Conservation (phyloP, 768 basidiomycete genomes). For the Mycena sanguinolenta region DNA sequence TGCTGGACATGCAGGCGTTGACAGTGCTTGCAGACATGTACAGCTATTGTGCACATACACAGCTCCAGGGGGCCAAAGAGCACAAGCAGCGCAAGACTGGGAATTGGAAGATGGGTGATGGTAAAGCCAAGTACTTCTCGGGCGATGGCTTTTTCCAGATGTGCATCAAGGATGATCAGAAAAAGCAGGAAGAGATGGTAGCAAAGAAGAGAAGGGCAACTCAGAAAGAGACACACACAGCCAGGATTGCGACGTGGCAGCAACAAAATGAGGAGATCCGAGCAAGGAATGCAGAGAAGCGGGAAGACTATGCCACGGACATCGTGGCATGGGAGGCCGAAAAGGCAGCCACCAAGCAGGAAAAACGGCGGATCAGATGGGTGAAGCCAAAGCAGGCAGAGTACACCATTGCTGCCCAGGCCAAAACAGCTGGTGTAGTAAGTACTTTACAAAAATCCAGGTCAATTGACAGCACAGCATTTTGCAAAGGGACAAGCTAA, state of each 20-base stretch:
- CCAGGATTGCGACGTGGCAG: conserved; percentile 3
- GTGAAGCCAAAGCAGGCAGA: neutral
- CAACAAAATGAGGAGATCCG: neutral
- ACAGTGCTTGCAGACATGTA: conserved; percentile 16
- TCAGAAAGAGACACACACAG: neutral
- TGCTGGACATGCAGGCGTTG: conserved; percentile 3
- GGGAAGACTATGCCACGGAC: neutral
- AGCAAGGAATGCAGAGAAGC: neutral
- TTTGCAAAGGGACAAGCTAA: no score
- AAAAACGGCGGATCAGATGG: neutral
- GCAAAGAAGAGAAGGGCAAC: neutral
- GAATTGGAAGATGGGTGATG: conserved; percentile 6
- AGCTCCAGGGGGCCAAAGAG: conserved; percentile 13
- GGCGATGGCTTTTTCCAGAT: neutral
- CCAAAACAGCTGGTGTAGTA: no score
- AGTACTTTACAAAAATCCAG: no score
- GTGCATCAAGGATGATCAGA: conserved; percentile 12
- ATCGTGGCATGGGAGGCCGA: neutral
- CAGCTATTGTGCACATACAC: neutral
- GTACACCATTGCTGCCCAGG: neutral
- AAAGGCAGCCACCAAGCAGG: neutral
- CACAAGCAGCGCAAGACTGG: neutral
- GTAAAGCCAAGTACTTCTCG: conserved; percentile 2
- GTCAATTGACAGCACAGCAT: no score
- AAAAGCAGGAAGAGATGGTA: neutral